These are phyloP conservation scores for Colletotrichum liaoningense DNA, from an alignment of 2,329 filamentous ascomycete genomes.

Conservation along the genomic window DNA sequence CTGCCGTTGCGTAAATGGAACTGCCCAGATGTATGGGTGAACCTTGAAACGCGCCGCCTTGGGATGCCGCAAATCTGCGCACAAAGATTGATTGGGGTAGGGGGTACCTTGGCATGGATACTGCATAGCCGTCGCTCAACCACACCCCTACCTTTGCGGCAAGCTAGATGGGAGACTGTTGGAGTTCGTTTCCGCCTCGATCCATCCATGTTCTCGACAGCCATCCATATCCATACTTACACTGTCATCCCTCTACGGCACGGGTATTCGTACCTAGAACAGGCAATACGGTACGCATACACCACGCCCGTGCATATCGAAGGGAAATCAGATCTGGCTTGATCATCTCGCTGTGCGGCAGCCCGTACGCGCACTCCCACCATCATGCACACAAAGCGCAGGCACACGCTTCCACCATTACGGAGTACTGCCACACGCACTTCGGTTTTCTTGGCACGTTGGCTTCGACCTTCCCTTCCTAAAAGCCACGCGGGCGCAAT, in stretches of 20 bases:
- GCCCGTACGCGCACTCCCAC: background rate
- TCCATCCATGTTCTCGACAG: conserved; percentile 10
- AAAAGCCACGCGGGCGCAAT: background rate
- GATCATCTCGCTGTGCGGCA: background rate
- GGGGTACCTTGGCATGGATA: background rate
- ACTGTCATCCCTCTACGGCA: background rate
- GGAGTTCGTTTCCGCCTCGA: conserved; percentile 18
- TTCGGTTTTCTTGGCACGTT: conserved; percentile 19
- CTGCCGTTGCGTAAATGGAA: background rate
- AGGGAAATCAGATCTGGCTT: background rate
- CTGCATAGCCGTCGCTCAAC: conserved; percentile 3
- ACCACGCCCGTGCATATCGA: background rate
- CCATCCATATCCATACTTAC: background rate
- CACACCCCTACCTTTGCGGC: background rate
- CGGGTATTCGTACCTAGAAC: too few species aligned
- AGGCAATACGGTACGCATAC: background rate
- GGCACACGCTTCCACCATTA: background rate
- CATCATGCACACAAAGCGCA: background rate
- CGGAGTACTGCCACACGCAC: conserved; percentile 3
- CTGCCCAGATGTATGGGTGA: background rate
- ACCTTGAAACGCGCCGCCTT: background rate
- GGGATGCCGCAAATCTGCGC: background rate
- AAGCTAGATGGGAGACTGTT: background rate
- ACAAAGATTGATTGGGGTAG: background rate
- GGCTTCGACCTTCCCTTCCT: conserved; percentile 25